phyloP scores from a whole-genome alignment of 306 rosid genomes.

The Abrus pulchellus region DNA sequence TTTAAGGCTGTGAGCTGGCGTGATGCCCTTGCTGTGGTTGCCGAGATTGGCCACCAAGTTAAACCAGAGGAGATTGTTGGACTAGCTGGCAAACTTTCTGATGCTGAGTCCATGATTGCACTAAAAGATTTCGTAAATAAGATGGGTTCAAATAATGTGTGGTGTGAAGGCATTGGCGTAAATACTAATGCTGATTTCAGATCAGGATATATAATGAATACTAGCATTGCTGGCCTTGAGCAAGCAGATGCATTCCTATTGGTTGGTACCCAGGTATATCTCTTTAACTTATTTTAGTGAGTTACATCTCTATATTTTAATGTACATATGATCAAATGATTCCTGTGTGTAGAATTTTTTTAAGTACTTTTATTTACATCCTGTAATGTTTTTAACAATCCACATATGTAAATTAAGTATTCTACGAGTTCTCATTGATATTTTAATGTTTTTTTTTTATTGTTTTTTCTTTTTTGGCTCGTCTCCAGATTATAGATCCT shows the following conservation, averaged over 20 bases:
- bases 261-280: conserved; percentile 94
- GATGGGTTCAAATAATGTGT: conserved; percentile 92
- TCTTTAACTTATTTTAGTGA: conserved; percentile 19
- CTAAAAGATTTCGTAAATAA: conserved; percentile 89
- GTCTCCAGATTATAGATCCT: not conserved
- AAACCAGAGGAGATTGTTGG: conserved; percentile 92
- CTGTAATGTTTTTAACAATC: not conserved
- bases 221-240: conserved; percentile 89
- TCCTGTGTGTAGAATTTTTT: not conserved
- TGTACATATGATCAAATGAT: conserved; percentile 33
- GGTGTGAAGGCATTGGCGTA: conserved; percentile 89
- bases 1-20: conserved; percentile 93
- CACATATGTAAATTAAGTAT: not conserved
- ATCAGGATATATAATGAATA: conserved; percentile 90
- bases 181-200: conserved; percentile 86
- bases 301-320: conserved; percentile 25
- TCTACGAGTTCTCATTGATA: not conserved
- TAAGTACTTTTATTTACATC: not conserved
- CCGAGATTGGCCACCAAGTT: conserved; percentile 78
- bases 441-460: not conserved
- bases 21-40: conserved; percentile 90
- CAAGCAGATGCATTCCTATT: conserved; percentile 92
- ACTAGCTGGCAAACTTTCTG: conserved; percentile 91
- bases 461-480: not conserved
- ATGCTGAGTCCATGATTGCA: conserved; percentile 97